Evolutionary conservation across 192 early-diverging fungal species (phyloP), one percentile per base, ranked within the genome.

Genomic region (Entomortierella lignicola): DNA sequence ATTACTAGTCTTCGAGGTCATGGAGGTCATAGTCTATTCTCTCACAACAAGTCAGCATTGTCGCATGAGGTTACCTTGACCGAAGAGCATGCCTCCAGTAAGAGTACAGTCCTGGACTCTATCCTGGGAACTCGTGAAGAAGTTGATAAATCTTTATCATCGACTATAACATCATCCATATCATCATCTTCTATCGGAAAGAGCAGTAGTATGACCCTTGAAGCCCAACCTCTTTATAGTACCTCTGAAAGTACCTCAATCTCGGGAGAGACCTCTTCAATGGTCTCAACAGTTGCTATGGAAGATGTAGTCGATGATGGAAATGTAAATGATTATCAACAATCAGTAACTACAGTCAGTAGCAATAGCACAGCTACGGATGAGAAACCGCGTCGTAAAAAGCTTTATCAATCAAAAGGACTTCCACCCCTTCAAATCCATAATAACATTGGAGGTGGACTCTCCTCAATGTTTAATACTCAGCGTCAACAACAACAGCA

Each of bases 11-110:
- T 77, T 21, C 59, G 66, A 15, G 74, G 74, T 1, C 20, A 42
- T 21, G 74, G 74, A 2, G 74, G 74, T 1, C 74, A 77, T n/a
- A 77, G 74, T 30, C 34, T 77, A 21, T 77, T 77, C 55, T 77
- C 74, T 27, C 63, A 61, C 31, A 64, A 25, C 31, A 32, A 52
- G n/a, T 43, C 61, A 1, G 30, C 56, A 10, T 32, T 63, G 0
- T 61, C 57, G 23, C 57, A 48, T 42, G 20, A 31, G 30, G 2
- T 61, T 0, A 20, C 25, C 2, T 4, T 48, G 15, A 41, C 21
- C 13, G 25, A 61, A 8, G 8, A 8, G n/a, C 11, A 48, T 23
- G 39, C 37, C 25, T 26, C 25, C n/a, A 59, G 4, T 39, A 26
- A 56, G 32, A 2, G n/a, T 37, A 29, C 29, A 37, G 17, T 42